Base-by-base conservation (phyloP, 768 basidiomycete species). In the Gautieria morchelliformis region DNA sequence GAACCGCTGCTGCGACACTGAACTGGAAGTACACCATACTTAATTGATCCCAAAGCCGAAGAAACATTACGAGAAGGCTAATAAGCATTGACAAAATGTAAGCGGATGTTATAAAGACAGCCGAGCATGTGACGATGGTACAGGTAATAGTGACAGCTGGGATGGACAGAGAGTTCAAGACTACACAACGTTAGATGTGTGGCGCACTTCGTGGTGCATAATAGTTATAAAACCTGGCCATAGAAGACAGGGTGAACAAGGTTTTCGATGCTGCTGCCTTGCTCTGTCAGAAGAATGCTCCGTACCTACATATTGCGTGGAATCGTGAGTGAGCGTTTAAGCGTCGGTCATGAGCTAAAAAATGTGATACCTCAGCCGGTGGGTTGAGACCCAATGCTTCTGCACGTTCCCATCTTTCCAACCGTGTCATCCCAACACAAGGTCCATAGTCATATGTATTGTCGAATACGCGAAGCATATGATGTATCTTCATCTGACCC, bases 331-430 rank as follows among this genome's bases (percentile, higher is more conserved):
- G 33, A 50, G 5, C n/a, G 17, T 39, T 15, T 22, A 10, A 2
- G n/a, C 27, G 27, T 27, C 27, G 5, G 17, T 12, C 48, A 35
- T 52, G 39, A 10, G 19, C 19, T 27, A 4, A 27, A 4, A 44
- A 33, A 9, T 58, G 37, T 67, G 80, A 58, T 63, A 87, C 92
- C 76, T 92, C 89, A 15, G 66, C 60, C 3, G 92, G 93, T 14
- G 93, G 94, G 48, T 84, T 75, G 19, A 96, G 72, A 2, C 91
- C 91, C 46, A 94, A 74, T 10, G 77, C 76, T 27, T 83, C 68
- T 0, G 94, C 94, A 50, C 93, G 77, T 65, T 93, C 81, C 91
- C 93, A 97, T 40, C 94, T 76, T 60, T 93, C 83, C 14, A 95
- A 70, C 30, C 93, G 82, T n/a, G 83, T 79, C 54, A 90, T 77